Evolutionary conservation across 2,329 filamentous ascomycete genomes (phyloP).

Genomic region (Hypoxylon rubiginosum): DNA sequence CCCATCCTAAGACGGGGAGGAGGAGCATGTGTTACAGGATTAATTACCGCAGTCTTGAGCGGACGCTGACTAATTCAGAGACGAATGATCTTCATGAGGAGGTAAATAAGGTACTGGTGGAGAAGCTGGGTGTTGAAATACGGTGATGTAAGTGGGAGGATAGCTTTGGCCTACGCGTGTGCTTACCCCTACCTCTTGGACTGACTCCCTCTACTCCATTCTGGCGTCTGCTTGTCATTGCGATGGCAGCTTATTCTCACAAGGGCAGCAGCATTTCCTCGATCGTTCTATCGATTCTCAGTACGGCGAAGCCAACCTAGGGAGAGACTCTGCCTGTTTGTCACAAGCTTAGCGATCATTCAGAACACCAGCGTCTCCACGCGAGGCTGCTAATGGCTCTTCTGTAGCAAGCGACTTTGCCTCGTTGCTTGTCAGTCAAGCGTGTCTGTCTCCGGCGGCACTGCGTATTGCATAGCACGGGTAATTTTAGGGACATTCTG

Average conservation of each 20-base stretch:
- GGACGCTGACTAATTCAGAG: conserved; percentile 88
- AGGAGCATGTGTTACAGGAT: conserved; percentile 92
- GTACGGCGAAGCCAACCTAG: conserved; percentile 4
- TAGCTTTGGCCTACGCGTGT: not conserved
- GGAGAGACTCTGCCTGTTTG: conserved; percentile 6
- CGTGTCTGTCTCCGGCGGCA: conserved; percentile 2
- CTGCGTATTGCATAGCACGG: conserved; percentile 22
- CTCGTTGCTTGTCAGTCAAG: conserved; percentile 27
- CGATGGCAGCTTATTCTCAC: not conserved
- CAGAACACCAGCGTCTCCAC: conserved; percentile 21
- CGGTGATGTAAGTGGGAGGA: conserved; percentile 60
- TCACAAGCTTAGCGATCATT: conserved; percentile 7
- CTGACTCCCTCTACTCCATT: not conserved
- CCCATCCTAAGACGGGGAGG: conserved; percentile 85
- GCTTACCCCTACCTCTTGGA: not conserved
- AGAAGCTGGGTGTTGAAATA: conserved; percentile 82
- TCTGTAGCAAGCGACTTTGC: conserved; percentile 16
- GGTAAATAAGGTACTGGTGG: conserved; percentile 75
- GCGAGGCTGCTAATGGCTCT: conserved; percentile 23
- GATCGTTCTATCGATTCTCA: not conserved
- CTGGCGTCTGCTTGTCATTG: not conserved
- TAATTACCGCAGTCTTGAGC: conserved; percentile 92
- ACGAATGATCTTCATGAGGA: conserved; percentile 80
- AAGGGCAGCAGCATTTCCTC: not conserved
- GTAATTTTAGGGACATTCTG: not conserved